Base-by-base conservation (phyloP, 2,329 filamentous ascomycete genomes). In the Scytalidium lignicola region DNA sequence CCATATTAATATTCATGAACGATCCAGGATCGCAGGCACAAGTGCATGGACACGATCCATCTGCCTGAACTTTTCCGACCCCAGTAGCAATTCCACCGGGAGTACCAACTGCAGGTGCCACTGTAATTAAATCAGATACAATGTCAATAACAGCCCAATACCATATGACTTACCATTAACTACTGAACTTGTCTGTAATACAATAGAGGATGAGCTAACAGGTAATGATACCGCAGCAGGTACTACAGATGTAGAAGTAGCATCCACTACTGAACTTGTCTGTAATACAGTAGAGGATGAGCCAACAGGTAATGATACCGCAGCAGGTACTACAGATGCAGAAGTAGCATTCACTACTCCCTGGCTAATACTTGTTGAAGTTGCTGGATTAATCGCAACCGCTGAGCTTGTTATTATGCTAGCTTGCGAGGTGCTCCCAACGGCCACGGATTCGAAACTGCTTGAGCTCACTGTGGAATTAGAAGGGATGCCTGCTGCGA, bases 1-100 rank as follows among this genome's bases (percentile, higher is more conserved):
- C 29, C 15, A 44, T 47, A 22, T 12, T 44, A 8, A 40, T 19
- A 18, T 50, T 52, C 15, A 41, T 23, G 51, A 59, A 59, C n/a
- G 58, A 57, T n/a, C 50, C 52, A 20, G 45, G 18, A 13, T 43
- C 50, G 37, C 58, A 60, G 29, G 57, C 47, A 50, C 58, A 59
- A 37, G 47, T 41, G 37, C 58, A 59, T 48, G 54, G 48, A 44
- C 55, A 61, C 41, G 47, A 47, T 7, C 57, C 57, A 20, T 51
- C 52, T 18, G 52, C 17, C 8, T 43, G 29, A 3, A 48, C 9
- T 2, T 47, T 55, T 29, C 57, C 58, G 18, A 39, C 32, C 19
- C 57, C 58, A 10, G 23, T 15, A 17, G 48, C 56, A 21, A 60
- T 47, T 12, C 41, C 48, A 41, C 55, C 58, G 10, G 56, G 44